Evolutionary conservation across 192 early-diverging fungal genomes (phyloP), one percentile per base, ranked within the genome.

Genomic region (Spinellus fusiger): DNA sequence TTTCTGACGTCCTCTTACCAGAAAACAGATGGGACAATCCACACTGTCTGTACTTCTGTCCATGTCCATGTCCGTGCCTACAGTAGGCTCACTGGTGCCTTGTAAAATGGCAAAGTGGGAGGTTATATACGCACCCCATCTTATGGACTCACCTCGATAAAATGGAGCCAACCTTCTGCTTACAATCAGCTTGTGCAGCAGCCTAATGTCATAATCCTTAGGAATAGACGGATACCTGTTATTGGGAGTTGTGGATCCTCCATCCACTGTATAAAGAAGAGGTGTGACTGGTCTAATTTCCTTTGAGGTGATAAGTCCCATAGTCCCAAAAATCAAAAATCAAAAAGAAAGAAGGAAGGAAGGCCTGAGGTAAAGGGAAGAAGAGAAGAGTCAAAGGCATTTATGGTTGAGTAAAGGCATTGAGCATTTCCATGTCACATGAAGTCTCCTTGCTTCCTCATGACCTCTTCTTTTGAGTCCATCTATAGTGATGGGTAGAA

Each of bases 21-120:
- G 75, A 66, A 95, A 96, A 58, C 94, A 96, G 56, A 96, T 95
- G 13, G 94, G 94, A 54, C 94, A 96, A 66, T 96, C 94, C 51
- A 92, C 75, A 37, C 35, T 13, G 13, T 6, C 35, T 9, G 13
- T 37, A 6, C 7, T 13, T 13, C 13, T 37, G 35, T 6, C 35
- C 35, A 37, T 37, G 35, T 9, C 35, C 35, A 37, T 37, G 35
- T 9, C 35, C 35, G 13, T 37, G 35, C 7, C 35, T 37, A 37
- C 35, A 37, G 5, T 37, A 37, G 35, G 13, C 5, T 13, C 35
- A 37, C 5, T 37, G 35, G 35, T 37, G 5, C n/a, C n/a, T n/a
- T n/a, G n/a, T n/a, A n/a, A n/a, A n/a, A n/a, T n/a, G n/a, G n/a
- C n/a, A n/a, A n/a, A n/a, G n/a, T n/a, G n/a, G n/a, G n/a, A n/a